Evolutionary conservation across 2,329 filamentous ascomycete genomes (phyloP), one percentile per base, ranked within the genome.

Genomic region (Diplodia mutila): DNA sequence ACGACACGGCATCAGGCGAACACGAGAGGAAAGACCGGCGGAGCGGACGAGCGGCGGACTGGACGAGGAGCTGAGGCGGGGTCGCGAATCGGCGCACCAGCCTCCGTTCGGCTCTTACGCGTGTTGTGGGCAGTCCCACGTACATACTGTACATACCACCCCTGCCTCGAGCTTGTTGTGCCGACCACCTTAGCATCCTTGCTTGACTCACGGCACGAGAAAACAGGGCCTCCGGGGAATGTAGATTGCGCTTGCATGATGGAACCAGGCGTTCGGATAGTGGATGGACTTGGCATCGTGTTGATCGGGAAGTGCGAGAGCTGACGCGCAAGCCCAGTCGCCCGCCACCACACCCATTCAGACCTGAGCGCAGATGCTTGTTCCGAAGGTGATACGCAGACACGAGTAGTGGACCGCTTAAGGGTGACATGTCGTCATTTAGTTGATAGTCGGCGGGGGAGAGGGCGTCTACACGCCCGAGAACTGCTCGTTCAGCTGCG

Each of bases 1-100:
- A 21, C 39, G 39, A 42, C 29, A 48, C 39, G 57, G 57, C n/a
- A 61, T 61, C 57, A 49, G 57, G 57, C 57, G 39, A n/a, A 61
- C 57, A 61, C 23, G 57, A 61, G 57, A 52, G 46, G 12, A 21
- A 49, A 12, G 34, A 14, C 34, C 9, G 34, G 34, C 34, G 11
- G 34, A 37, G 34, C 29, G 29, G 29, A 3, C 29, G 29, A 29
- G 29, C 34, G 11, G 12, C 11, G 34, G 11, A 11, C 34, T 37
- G 11, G 49, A 34, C 32, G 18, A 39, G 29, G n/a, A 61, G 23
- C 57, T 61, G 21, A 34, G 25, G 39, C 57, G 39, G 39, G 37
- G 34, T 61, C 21, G 21, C 54, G 39, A 55, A 42, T 61, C 39
- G 46, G 39, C 23, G 57, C 46, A 61, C 23, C 25, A 25, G 42